Base-by-base conservation (phyloP, 2,329 filamentous ascomycete genomes). In the Paradendryphiella salina region DNA sequence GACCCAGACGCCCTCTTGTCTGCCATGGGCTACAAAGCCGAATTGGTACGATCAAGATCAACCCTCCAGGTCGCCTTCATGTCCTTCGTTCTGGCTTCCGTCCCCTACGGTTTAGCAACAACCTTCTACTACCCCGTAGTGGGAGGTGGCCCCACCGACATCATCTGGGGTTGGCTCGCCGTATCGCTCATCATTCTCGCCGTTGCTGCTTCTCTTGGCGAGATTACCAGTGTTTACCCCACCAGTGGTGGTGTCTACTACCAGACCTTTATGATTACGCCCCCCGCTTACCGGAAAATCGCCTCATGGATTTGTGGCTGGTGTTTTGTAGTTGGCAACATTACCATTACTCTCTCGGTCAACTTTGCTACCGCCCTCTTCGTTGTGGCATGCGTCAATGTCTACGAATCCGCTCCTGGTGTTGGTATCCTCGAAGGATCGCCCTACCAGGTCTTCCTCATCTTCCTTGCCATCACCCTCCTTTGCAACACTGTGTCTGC, bases 181-280 rank as follows among this genome's bases (percentile, higher is more conserved):
- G 85, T 89, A 29, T 87, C 84, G n/a, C 57, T 81, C 50, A 87
- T 89, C 70, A 86, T 88, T 61, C 72, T 88, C 60, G 67, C 85
- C 69, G 85, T 90, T 26, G 87, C 87, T 23, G 76, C 82, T 2
- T 88, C 85, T 15, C 79, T 90, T 23, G 85, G 85, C 58, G 87
- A 90, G 74, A 88, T 90, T 66, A 89, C 86, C 52, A 87, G 84
- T 61, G 84, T 89, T 32, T 90, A 87, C 65, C 87, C 87, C 17
- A 90, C 86, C n/a, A 85, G 85, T 42, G 87, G 87, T 64, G 87
- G 87, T 69, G 87, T 90, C 46, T 90, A 91, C 75, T 90, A 89
- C 71, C 87, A 89, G 75, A 85, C 86, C 5, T 90, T 87, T 67
- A 89, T 89, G 83, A 81, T 91, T 11, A 80, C 87, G 0, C 79